Base-by-base conservation (phyloP, 176 grass and related monocot genomes). In the Oryza nivara region DNA sequence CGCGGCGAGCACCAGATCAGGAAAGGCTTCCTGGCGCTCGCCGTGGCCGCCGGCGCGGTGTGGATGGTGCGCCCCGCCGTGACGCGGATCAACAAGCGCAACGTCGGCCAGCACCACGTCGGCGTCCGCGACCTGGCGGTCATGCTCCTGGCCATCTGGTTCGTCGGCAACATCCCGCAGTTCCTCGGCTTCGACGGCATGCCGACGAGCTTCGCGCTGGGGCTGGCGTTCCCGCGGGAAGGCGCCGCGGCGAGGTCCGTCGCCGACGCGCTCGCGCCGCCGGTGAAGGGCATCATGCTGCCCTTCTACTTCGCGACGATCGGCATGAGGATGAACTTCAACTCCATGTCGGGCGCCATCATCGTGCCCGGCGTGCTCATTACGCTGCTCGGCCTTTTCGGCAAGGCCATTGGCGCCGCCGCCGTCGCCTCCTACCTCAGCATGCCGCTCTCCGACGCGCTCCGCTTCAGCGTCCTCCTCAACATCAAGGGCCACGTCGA, bases 291-390 rank as follows among this genome's bases (percentile, higher is more conserved):
- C 17, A 0, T 89, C 1, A 4, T 89, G 17, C 3, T 89, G 1
- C 88, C 88, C 3, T 89, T 90, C 88, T 90, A 90, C 78, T 90
- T 90, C 73, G 88, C 88, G 22, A 90, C 83, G 54, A 86, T 90
- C 14, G 88, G 88, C 2, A 82, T 90, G 83, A 64, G 85, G 73
- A 48, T 90, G 6, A 61, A 90, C 67, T 90, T 77, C 73, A 86
- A 86, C 83, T 34, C 88, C 78, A 90, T 90, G 83, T 86, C 88
- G 0, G 88, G 88, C 34, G 83, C 88, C 17, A 89, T 86, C 88
- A 77, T 89, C 73, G 73, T 89, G 44, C 88, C 88, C 3, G 88
- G 83, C 19, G 11, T 82, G 6, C 67, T 89, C 12, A 74, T 89
- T 3, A 82, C 74, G 73, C 34, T 89, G 72, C 88, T 89, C 19